phyloP scores from a whole-genome alignment of 2,329 filamentous ascomycete genomes.

The Huntiella bhutanensis region DNA sequence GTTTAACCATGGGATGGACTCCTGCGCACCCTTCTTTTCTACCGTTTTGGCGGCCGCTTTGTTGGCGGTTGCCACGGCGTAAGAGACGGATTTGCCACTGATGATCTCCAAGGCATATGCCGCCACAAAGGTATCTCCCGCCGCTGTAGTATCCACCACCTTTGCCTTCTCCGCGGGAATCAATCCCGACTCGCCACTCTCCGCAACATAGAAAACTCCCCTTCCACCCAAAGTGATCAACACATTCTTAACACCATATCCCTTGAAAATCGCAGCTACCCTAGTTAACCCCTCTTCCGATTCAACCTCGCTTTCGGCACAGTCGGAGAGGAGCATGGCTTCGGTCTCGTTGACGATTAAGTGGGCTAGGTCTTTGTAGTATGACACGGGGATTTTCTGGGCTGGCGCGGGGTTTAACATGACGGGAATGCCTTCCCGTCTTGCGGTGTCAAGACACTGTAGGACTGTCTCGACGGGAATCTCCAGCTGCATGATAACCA shows the following conservation, averaged over 20 bases:
- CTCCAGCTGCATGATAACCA: conserved; percentile 43
- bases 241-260: conserved; percentile 40
- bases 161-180: conserved; percentile 28
- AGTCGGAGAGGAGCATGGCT: conserved; percentile 34
- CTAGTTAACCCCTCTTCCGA: conserved; percentile 3
- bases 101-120: conserved; percentile 32
- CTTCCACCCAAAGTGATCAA: conserved; percentile 49
- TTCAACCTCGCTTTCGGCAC: conserved; percentile 2
- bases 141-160: conserved; percentile 58
- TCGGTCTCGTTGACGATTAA: conserved; percentile 61
- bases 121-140: conserved; percentile 58
- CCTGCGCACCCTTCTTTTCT: conserved; percentile 9
- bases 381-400: conserved; percentile 35
- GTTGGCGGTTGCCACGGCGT: conserved; percentile 8
- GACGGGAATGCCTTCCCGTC: conserved; percentile 26
- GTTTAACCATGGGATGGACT: conserved; percentile 12
- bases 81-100: conserved; percentile 4
- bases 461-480: conserved; percentile 35
- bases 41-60: conserved; percentile 11
- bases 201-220: conserved; percentile 33
- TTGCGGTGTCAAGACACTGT: conserved; percentile 26
- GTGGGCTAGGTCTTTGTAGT: conserved; percentile 40
- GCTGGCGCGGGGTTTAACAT: conserved; percentile 57
- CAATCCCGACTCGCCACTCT: conserved; percentile 21
- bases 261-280: conserved; percentile 28